Conservation (phyloP, 2,329 filamentous ascomycete genomes). For the Dothideomycetes sp. region DNA sequence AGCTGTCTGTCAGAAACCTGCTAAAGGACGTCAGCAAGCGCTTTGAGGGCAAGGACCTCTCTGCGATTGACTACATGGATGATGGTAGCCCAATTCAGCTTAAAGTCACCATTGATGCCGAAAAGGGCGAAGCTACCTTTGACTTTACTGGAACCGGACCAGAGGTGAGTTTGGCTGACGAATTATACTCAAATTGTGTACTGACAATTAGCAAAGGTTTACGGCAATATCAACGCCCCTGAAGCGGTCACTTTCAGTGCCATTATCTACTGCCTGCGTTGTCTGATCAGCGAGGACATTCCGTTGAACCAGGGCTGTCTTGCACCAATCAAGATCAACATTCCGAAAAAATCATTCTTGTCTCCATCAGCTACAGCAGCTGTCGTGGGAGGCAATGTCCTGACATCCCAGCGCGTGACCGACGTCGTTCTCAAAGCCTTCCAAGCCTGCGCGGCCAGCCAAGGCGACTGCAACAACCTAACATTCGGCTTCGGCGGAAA, state of each 20-base stretch:
- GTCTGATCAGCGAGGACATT: constrained; percentile 69
- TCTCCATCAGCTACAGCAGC: constrained; percentile 67
- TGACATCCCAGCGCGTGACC: constrained; percentile 69
- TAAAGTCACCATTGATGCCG: constrained; percentile 63
- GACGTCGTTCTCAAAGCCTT: constrained; percentile 78
- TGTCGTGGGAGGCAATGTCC: constrained; percentile 74
- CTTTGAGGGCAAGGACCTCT: constrained; percentile 61
- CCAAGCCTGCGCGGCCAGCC: constrained; percentile 65
- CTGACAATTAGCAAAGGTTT: constrained; percentile 38
- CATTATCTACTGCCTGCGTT: constrained; percentile 78
- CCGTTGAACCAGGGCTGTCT: constrained; percentile 81
- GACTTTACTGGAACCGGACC: constrained; percentile 71
- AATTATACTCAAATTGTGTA: background rate
- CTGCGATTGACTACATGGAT: constrained; percentile 76
- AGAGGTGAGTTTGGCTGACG: constrained; percentile 34
- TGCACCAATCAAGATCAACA: constrained; percentile 61
- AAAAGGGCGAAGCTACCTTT: constrained; percentile 67
- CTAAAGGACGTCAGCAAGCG: constrained; percentile 61
- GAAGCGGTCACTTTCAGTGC: constrained; percentile 74
- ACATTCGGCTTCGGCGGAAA: constrained; percentile 63
- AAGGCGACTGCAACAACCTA: constrained; percentile 77
- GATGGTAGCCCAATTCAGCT: constrained; percentile 72
- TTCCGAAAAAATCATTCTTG: constrained; percentile 61
- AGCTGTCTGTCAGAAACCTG: constrained; percentile 62
- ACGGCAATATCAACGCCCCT: constrained; percentile 64